Evolutionary conservation across 75 land plant genomes (phyloP).

Genomic region (Cupressus sempervirens): DNA sequence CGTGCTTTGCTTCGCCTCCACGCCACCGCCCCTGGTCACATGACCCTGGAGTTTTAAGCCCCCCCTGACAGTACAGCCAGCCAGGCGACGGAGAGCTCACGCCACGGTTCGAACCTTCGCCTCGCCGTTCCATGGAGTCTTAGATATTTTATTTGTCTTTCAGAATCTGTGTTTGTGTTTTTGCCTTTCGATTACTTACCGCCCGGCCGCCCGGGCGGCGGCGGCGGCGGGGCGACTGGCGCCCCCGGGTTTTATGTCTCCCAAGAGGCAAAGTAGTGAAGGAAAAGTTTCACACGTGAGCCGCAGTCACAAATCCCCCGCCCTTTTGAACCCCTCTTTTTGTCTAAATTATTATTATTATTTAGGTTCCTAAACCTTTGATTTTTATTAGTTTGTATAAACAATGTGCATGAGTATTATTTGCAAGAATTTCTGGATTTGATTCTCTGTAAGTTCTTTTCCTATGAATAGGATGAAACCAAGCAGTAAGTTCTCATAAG

Average conservation of each 20-base stretch:
- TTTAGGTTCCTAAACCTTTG: too few species aligned
- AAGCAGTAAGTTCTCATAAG: too few species aligned
- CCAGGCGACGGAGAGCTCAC: neutral
- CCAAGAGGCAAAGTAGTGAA: neutral
- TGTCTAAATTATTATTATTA: neutral
- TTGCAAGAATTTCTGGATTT: too few species aligned
- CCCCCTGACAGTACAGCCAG: neutral
- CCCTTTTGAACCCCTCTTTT: neutral
- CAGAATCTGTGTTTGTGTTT: neutral
- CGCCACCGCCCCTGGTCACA: neutral
- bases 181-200: neutral
- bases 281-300: slow-evolving; percentile 14
- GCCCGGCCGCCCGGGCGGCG: neutral
- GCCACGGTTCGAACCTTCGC: neutral
- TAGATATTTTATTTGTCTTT: too few species aligned
- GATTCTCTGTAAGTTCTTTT: too few species aligned
- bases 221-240: neutral
- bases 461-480: too few species aligned
- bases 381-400: too few species aligned
- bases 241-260: neutral
- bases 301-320: neutral
- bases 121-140: too few species aligned
- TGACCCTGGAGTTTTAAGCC: neutral
- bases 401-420: too few species aligned
- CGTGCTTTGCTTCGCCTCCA: slow-evolving; percentile 6